These are phyloP conservation scores for Peronospora belbahrii DNA, from an alignment of 352 stramenopile genomes.

Conservation along the genomic window DNA sequence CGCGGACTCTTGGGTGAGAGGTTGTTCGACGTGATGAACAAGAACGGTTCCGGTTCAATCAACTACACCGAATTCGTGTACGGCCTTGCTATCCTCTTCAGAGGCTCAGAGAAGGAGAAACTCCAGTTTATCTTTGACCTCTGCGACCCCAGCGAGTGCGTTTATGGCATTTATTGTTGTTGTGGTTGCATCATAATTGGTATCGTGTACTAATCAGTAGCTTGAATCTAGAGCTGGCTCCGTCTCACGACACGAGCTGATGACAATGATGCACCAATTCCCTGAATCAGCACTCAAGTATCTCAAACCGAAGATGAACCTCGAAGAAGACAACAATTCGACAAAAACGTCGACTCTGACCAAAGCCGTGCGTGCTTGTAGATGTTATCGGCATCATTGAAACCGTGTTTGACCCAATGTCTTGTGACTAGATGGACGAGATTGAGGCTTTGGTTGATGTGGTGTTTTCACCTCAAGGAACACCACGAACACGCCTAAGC, in stretches of 20 bases:
- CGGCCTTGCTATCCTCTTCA: conserved; percentile 79
- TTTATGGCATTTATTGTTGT: neutral
- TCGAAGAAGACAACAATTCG: conserved; percentile 9
- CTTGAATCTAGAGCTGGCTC: conserved; percentile 48
- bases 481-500: conserved; percentile 51
- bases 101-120: conserved; percentile 85
- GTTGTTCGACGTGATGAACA: conserved; percentile 90
- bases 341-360: conserved; percentile 8
- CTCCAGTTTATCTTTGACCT: conserved; percentile 91
- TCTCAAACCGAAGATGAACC: conserved; percentile 30
- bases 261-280: conserved; percentile 84
- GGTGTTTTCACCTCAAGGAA: conserved; percentile 42
- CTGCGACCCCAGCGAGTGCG: conserved; percentile 84
- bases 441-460: conserved; percentile 82
- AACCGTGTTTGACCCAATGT: too few relatives aligned
- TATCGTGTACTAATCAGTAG: conserved; percentile 18
- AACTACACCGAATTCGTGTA: conserved; percentile 90
- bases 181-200: neutral
- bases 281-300: conserved; percentile 61
- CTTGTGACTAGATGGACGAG: conserved; percentile 38
- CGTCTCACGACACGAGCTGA: conserved; percentile 78
- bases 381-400: neutral
- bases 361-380: conserved; percentile 18
- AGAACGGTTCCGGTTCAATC: conserved; percentile 80
- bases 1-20: conserved; percentile 86